Evolutionary conservation across 2,329 filamentous ascomycete genomes (phyloP).

Genomic region (Elsinoe arachidis): DNA sequence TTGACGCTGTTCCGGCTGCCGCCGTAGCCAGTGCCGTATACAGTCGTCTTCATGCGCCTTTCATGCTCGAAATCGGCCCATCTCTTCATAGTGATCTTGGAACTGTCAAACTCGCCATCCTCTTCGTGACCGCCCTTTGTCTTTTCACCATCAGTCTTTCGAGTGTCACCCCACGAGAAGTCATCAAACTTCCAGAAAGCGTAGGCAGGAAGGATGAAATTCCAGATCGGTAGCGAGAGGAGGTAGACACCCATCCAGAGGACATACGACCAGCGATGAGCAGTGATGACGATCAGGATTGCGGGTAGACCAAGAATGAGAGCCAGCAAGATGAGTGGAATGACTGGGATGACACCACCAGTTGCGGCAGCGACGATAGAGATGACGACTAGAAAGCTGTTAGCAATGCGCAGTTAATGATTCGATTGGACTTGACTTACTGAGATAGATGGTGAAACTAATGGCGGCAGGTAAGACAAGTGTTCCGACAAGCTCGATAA

Average conservation of each 20-base stretch:
- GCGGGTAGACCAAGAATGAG: constrained; percentile 91
- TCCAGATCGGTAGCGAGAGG: constrained; percentile 88
- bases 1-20: constrained; percentile 4
- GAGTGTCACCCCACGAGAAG: constrained; percentile 97
- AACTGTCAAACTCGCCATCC: constrained; percentile 95
- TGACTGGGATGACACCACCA: constrained; percentile 59
- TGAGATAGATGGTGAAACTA: constrained; percentile 91
- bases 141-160: constrained; percentile 87
- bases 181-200: constrained; percentile 99
- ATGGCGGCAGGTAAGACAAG: constrained; percentile 93
- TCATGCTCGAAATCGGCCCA: constrained; percentile 92
- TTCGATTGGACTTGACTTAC: constrained; percentile 46
- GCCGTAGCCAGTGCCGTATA: background rate
- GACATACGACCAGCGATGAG: constrained; percentile 85
- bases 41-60: constrained; percentile 19
- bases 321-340: constrained; percentile 79
- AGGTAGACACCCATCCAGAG: constrained; percentile 97
- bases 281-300: constrained; percentile 83
- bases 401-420: constrained; percentile 19
- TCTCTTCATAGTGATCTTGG: constrained; percentile 98
- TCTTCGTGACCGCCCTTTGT: constrained; percentile 62
- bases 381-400: constrained; percentile 57
- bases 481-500: constrained; percentile 89
- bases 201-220: constrained; percentile 88
- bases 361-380: constrained; percentile 62